Base-by-base conservation (phyloP, 2,329 filamentous ascomycete species). In the Arthrobotrys sphaeroides region DNA sequence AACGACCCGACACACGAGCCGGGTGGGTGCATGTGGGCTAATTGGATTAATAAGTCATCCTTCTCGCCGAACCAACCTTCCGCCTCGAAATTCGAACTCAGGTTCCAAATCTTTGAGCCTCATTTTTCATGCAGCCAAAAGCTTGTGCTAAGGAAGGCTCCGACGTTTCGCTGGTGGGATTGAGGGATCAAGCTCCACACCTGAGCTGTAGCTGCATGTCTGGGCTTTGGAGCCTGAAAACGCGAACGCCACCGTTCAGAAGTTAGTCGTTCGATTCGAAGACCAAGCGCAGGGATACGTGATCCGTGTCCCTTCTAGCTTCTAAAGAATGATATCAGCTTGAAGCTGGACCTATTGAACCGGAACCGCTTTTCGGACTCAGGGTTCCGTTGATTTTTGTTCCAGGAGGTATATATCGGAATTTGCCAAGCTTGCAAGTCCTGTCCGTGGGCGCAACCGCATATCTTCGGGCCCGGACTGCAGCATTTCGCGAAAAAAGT, bases 151-250 rank as follows among this genome's bases (percentile, higher is more conserved):
- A 49, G 26, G 36, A 59, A 67, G 62, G 62, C 62, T 22, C 33
- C 22, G 18, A 38, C 10, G 12, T 69, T 66, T 70, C 55, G 43
- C 38, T 38, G 9, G 51, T 13, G 31, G 28, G 18, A 16, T 24
- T 38, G 55, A 49, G 66, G 66, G 66, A 70, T 70, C 55, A 70
- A 53, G 43, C 51, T 49, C 38, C 45, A 53, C 53, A 36, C 18
- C 33, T 26, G 1, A 53, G 12, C 13, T 2, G 4, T 5, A 43
- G 28, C 53, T 60, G 57, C 61, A 65, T 18, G 26, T 62, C 20
- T 38, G 7, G 42, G 42, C 43, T 31, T 55, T 40, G 66, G 13
- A 55, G 66, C 66, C 66, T 70, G n/a, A 70, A 55, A 70, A 53
- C 57, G 20, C 43, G 55, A 65, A 61, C 53, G 65, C 66, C 66